A percentile compares a stretch with the other conserved stretches of the same genome.
Conservation (phyloP, 2,329 filamentous ascomycete species). For the Teratosphaeria viscida region DNA sequence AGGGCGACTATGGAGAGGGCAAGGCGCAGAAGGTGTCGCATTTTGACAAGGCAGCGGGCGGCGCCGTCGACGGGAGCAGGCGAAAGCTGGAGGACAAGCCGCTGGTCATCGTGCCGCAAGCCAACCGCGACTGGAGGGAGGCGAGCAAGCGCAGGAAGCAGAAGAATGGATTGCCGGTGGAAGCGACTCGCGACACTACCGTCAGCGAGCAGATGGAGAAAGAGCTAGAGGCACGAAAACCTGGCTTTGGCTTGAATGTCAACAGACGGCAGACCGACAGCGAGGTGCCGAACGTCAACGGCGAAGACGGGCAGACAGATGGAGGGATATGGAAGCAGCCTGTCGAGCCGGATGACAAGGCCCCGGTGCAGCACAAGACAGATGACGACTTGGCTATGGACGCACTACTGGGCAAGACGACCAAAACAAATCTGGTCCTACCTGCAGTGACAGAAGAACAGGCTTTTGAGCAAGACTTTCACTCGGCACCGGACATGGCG, state of each 20-base stretch:
- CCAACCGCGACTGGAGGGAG: slow-evolving; percentile 54
- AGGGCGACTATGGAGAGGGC: slow-evolving; percentile 45
- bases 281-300: slow-evolving; percentile 17
- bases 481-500: slow-evolving; percentile 61
- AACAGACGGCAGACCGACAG: slow-evolving; percentile 23
- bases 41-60: slow-evolving; percentile 42
- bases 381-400: slow-evolving; percentile 49
- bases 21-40: slow-evolving; percentile 41
- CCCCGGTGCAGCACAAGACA: slow-evolving; percentile 29
- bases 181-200: slow-evolving; percentile 18
- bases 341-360: slow-evolving; percentile 4
- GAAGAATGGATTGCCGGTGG: slow-evolving; percentile 45
- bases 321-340: slow-evolving; percentile 11
- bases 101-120: slow-evolving; percentile 48
- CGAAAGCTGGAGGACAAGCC: slow-evolving; percentile 30
- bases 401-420: slow-evolving; percentile 32
- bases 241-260: slow-evolving; percentile 45
- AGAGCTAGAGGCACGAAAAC: slow-evolving; percentile 33
- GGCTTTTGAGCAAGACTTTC: slow-evolving; percentile 46
- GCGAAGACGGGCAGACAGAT: slow-evolving; percentile 19
- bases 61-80: slow-evolving; percentile 36
- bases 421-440: slow-evolving; percentile 29
- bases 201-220: slow-evolving; percentile 16
- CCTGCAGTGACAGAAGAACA: slow-evolving; percentile 27
- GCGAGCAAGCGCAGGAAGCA: slow-evolving; percentile 38